phyloP scores from a whole-genome alignment of 2,329 filamentous ascomycete genomes.

The Pseudocercospora macadamiae region DNA sequence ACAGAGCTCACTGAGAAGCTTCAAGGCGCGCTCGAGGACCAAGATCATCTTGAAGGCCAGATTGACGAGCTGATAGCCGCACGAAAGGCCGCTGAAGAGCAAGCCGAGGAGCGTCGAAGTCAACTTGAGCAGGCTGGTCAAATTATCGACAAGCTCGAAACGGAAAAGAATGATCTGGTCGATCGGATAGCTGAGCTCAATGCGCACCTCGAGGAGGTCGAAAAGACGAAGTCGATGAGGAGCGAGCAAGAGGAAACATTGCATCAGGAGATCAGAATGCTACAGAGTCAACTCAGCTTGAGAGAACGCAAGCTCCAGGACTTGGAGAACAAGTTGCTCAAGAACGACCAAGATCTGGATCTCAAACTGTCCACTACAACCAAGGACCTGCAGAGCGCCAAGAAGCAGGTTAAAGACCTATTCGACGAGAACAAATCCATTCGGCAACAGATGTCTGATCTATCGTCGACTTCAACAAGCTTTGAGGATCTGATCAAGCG shows the following conservation, averaged over 20 bases:
- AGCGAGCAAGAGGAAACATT: conserved; percentile 76
- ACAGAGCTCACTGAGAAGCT: conserved; percentile 91
- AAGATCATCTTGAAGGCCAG: conserved; percentile 91
- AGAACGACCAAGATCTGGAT: conserved; percentile 85
- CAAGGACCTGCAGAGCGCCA: conserved; percentile 77
- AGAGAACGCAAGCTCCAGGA: conserved; percentile 91
- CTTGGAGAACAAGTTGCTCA: conserved; percentile 79
- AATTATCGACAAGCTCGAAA: conserved; percentile 82
- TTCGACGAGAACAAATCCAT: conserved; percentile 79
- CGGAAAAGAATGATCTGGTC: conserved; percentile 78
- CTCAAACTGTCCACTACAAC: conserved; percentile 76
- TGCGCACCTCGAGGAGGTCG: conserved; percentile 68
- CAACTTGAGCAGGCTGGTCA: conserved; percentile 91
- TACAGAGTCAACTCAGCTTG: conserved; percentile 83
- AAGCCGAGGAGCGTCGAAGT: conserved; percentile 74
- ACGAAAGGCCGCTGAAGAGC: conserved; percentile 84
- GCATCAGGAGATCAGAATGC: conserved; percentile 82
- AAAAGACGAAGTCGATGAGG: conserved; percentile 70
- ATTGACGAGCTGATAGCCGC: conserved; percentile 85
- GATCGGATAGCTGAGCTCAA: conserved; percentile 71
- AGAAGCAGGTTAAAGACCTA: conserved; percentile 74
- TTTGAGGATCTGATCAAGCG: conserved; percentile 92
- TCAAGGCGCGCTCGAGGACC: conserved; percentile 86
- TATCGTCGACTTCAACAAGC: conserved; percentile 89
- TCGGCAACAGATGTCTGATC: conserved; percentile 79